These are phyloP conservation scores for Phialophora expanda DNA, from an alignment of 2,329 filamentous ascomycete species.

Conservation along the genomic window DNA sequence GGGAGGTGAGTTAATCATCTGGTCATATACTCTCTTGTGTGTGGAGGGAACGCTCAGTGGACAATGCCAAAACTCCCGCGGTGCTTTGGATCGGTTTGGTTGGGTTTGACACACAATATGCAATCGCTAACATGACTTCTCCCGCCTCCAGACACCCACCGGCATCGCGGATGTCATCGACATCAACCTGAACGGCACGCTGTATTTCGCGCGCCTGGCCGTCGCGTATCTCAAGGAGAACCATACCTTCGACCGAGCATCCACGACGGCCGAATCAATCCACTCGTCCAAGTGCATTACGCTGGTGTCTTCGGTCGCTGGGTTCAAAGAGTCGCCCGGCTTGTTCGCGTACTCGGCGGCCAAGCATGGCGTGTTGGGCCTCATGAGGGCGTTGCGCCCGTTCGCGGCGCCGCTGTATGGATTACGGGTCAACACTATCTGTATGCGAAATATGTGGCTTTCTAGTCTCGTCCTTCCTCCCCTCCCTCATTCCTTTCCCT, in stretches of 20 bases:
- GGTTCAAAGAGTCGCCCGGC: slow-evolving; percentile 57
- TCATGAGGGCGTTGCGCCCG: slow-evolving; percentile 54
- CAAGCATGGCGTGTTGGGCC: slow-evolving; percentile 58
- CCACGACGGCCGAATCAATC: slow-evolving; percentile 26
- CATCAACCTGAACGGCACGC: slow-evolving; percentile 47
- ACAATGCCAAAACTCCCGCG: background rate
- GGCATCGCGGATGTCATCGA: slow-evolving; percentile 41
- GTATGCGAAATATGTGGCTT: slow-evolving; percentile 31
- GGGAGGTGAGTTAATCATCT: slow-evolving; percentile 22
- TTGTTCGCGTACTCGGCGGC: slow-evolving; percentile 55
- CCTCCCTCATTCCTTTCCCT: too few relatives aligned
- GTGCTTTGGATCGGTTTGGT: background rate
- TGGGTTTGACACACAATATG: background rate
- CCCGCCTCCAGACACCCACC: slow-evolving; percentile 25
- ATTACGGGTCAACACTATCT: slow-evolving; percentile 53
- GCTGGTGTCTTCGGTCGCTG: slow-evolving; percentile 55
- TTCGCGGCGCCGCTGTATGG: slow-evolving; percentile 47
- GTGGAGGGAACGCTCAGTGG: background rate
- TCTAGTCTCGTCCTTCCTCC: too few relatives aligned
- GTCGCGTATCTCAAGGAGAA: slow-evolving; percentile 53
- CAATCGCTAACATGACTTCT: background rate
- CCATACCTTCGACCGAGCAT: slow-evolving; percentile 24
- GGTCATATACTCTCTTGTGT: background rate
- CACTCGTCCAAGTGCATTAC: slow-evolving; percentile 47
- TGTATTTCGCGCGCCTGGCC: slow-evolving; percentile 58